Evolutionary conservation across 768 basidiomycete genomes (phyloP), one percentile per base, ranked within the genome.

Genomic region (Leucosporidium scottii): DNA sequence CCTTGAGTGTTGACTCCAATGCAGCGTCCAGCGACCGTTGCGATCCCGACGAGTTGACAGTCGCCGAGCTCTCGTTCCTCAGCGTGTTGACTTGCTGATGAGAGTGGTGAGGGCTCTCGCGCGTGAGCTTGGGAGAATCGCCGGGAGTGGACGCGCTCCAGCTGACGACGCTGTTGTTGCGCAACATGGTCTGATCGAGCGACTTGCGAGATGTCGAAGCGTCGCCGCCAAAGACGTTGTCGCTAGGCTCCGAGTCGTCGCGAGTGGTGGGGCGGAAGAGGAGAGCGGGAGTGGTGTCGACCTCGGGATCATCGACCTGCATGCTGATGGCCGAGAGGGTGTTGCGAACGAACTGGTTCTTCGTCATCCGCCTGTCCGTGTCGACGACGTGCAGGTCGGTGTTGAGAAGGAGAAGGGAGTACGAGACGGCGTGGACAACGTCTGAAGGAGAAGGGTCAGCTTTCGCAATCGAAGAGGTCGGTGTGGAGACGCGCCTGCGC

Each of bases 361-460:
- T 85, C 1, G 94, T 93, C 96, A 98, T 99, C 68, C 90, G 87
- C 4, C 83, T 85, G 23, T 85, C 78, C 31, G 96, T 82, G 48
- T 97, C 93, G 39, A 93, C 96, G 60, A 99, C 88, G 78, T 99
- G 94, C 44, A 99, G 83, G 78, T 99, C 96, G 31, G 96, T 99
- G 80, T 99, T 99, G 61, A 98, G 84, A 39, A 98, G 83, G 0
- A 99, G 81, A 49, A 99, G 83, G 3, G 93, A 96, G 75, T 94
- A 98, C 2, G 91, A 84, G 58, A 93, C 89, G 3, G 91, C 89
- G 73, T 99, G 96, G n/a, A 98, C 90, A 69, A 97, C 85, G 71
- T 90, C 93, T 90, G 73, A 6, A 44, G 30, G 8, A 6, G 15
- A 97, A 2, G 91, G 84, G 58, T 93, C 88, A 2, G 91, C 89